Percentiles rank a stretch among this genome's conserved stretches.
These are phyloP conservation scores for Diophrys appendiculata DNA, from an alignment of 73 alveolate genomes.

Conservation along the genomic window DNA sequence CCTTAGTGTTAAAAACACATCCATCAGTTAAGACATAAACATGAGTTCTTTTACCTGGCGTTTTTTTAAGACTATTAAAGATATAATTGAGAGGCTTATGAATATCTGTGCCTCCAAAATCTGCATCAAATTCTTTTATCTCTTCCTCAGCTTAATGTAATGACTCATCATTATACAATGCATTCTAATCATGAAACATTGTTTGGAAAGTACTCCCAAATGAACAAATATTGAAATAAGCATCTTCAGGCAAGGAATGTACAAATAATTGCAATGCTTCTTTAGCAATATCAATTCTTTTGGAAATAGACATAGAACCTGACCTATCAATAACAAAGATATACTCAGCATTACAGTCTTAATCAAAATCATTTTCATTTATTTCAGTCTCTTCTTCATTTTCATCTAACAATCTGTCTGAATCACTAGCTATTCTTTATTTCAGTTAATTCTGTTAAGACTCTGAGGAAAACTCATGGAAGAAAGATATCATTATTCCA, in stretches of 20 bases:
- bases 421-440: conserved; percentile 9
- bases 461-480: conserved; percentile 17
- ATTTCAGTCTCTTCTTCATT: not conserved
- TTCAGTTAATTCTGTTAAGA: conserved; percentile 3
- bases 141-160: conserved; percentile 51
- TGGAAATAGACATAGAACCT: conserved; percentile 71
- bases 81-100: conserved; percentile 68
- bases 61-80: conserved; percentile 43
- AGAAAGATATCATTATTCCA: conserved; percentile 20
- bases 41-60: conserved; percentile 41
- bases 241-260: conserved; percentile 67
- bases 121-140: conserved; percentile 58
- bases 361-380: not conserved
- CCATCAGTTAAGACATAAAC: conserved; percentile 85
- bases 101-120: conserved; percentile 84
- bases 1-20: conserved; percentile 56
- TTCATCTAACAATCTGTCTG: not conserved
- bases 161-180: conserved; percentile 61
- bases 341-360: conserved; percentile 39
- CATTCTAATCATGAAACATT: conserved; percentile 11
- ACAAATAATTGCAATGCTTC: conserved; percentile 71
- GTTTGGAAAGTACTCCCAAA: conserved; percentile 37
- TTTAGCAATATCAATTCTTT: conserved; percentile 49
- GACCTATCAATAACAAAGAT: conserved; percentile 71
- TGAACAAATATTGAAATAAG: conserved; percentile 64